Conservation (phyloP, 345 rosid species). For the Erucastrum elatum region DNA sequence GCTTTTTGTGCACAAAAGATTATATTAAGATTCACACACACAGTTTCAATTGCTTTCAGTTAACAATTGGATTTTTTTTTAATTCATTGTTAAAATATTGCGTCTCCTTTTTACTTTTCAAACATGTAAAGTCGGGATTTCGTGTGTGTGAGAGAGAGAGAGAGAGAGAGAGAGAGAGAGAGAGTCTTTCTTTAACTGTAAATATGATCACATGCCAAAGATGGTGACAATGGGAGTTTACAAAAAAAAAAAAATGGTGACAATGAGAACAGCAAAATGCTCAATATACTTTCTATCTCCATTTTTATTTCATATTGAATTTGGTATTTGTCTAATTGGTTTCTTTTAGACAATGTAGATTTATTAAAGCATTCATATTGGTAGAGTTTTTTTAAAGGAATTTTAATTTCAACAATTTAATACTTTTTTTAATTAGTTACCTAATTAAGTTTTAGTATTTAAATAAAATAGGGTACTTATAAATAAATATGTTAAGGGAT, state of each 20-base stretch:
- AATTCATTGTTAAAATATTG: conserved; percentile 10
- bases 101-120: conserved; percentile 16
- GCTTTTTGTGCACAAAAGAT: not conserved
- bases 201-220: conserved; percentile 31
- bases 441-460: not conserved
- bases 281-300: not conserved
- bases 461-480: not conserved
- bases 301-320: conserved; percentile 6
- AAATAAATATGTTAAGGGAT: not conserved
- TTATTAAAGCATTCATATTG: not conserved
- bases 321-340: conserved; percentile 7
- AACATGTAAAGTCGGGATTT: conserved; percentile 24
- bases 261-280: conserved; percentile 14
- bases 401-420: not conserved
- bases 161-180: too few species aligned
- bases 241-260: conserved; percentile 24
- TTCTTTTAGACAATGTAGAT: conserved; percentile 5
- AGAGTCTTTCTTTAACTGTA: conserved; percentile 26
- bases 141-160: conserved; percentile 21
- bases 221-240: conserved; percentile 23
- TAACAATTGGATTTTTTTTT: conserved; percentile 29
- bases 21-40: not conserved
- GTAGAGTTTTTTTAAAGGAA: not conserved
- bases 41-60: conserved; percentile 24
- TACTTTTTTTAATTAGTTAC: not conserved